phyloP scores from a whole-genome alignment of 2,329 filamentous ascomycete genomes.

The Pseudohalonectria lignicola region DNA sequence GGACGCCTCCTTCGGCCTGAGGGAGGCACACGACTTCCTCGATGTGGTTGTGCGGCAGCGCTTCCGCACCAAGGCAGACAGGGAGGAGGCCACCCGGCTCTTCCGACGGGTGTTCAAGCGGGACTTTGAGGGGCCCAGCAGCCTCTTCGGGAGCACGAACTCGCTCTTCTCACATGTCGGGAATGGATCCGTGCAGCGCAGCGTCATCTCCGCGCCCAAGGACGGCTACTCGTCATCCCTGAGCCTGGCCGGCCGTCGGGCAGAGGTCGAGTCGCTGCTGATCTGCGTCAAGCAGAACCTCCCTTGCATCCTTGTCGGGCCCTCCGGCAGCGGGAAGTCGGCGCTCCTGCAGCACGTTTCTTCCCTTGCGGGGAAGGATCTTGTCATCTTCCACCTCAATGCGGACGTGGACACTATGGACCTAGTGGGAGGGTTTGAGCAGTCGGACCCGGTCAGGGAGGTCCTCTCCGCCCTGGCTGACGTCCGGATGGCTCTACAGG shows the following conservation, averaged over 20 bases:
- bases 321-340: slow-evolving; percentile 81
- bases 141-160: slow-evolving; percentile 63
- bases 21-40: slow-evolving; percentile 60
- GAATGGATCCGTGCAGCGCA: slow-evolving; percentile 56
- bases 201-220: slow-evolving; percentile 36
- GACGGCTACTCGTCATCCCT: too few species aligned
- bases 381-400: slow-evolving; percentile 82
- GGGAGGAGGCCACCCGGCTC: slow-evolving; percentile 50
- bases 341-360: slow-evolving; percentile 70
- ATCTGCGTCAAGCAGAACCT: slow-evolving; percentile 78
- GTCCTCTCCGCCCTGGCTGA: slow-evolving; percentile 24
- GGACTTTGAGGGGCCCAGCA: slow-evolving; percentile 39
- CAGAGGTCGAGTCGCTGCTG: slow-evolving; percentile 75
- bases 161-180: slow-evolving; percentile 65
- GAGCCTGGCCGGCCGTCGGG: slow-evolving; percentile 39
- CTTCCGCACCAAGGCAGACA: slow-evolving; percentile 66
- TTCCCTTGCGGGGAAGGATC: slow-evolving; percentile 60
- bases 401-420: slow-evolving; percentile 96
- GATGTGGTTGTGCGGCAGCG: slow-evolving; percentile 77
- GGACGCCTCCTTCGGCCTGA: slow-evolving; percentile 41
- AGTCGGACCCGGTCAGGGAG: slow-evolving; percentile 71
- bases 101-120: slow-evolving; percentile 55
- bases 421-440: slow-evolving; percentile 92
- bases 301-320: slow-evolving; percentile 79
- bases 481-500: neutral